These are phyloP conservation scores for Coemansia sp. DNA, from an alignment of 192 early-diverging fungal species.

Conservation along the genomic window DNA sequence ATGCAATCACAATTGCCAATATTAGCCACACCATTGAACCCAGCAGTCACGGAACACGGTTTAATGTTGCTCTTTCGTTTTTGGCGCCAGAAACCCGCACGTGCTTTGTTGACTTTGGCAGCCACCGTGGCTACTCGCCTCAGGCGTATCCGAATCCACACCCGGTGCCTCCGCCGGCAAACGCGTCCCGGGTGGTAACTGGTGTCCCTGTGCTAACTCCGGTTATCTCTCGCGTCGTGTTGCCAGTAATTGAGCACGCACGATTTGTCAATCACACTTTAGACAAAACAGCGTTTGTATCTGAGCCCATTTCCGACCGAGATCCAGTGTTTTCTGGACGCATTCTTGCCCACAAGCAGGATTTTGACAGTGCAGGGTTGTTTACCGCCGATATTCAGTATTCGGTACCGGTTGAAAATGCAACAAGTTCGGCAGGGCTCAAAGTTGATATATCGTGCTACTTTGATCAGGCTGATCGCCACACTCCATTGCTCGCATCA, in stretches of 20 bases:
- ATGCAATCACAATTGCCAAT: constrained; percentile 40
- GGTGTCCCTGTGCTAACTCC: constrained; percentile 4
- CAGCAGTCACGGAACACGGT: constrained; percentile 25
- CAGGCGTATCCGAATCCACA: constrained; percentile 51
- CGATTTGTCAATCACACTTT: constrained; percentile 18
- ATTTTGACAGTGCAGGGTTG: constrained; percentile 20
- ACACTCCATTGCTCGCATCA: constrained; percentile 37
- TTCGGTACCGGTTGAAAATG: constrained; percentile 20
- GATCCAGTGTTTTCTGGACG: constrained; percentile 35
- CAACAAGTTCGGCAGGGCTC: constrained; percentile 12
- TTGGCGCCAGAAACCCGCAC: constrained; percentile 48
- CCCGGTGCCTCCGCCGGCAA: constrained; percentile 23
- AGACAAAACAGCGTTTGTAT: constrained; percentile 10
- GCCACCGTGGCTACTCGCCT: constrained; percentile 34
- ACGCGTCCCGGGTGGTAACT: neutral
- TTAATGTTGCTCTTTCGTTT: constrained; percentile 33
- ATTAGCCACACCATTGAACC: constrained; percentile 13
- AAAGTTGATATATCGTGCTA: constrained; percentile 45
- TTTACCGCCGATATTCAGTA: constrained; percentile 41
- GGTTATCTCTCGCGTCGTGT: constrained; percentile 19
- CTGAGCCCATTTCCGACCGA: constrained; percentile 26
- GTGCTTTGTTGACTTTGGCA: constrained; percentile 51
- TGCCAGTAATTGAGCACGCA: constrained; percentile 49
- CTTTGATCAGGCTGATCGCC: constrained; percentile 43
- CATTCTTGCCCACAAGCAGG: constrained; percentile 40